Evolutionary conservation across 2,329 filamentous ascomycete genomes (phyloP).

Genomic region (Coniochaeta sp.): DNA sequence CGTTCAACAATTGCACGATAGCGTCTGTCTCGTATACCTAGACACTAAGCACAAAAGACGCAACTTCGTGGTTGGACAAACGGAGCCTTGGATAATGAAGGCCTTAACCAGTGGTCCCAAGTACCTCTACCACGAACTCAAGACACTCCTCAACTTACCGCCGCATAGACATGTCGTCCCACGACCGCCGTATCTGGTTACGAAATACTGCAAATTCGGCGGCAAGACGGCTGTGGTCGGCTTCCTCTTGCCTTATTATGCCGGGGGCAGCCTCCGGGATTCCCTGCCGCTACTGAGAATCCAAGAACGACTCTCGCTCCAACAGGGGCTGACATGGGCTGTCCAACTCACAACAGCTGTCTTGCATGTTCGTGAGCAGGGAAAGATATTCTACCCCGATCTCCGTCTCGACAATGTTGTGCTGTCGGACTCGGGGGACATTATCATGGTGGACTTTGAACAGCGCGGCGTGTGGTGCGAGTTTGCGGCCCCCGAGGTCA

Average conservation of each 20-base stretch:
- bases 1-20: constrained; percentile 49
- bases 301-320: constrained; percentile 31
- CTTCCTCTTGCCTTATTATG: constrained; percentile 48
- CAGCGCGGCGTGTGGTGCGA: constrained; percentile 57
- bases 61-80: not conserved
- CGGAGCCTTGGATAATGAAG: constrained; percentile 44
- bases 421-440: constrained; percentile 35
- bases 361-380: constrained; percentile 37
- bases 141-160: constrained; percentile 42
- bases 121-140: constrained; percentile 55
- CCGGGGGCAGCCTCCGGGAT: constrained; percentile 48
- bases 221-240: constrained; percentile 47
- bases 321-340: constrained; percentile 45
- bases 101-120: constrained; percentile 49
- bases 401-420: constrained; percentile 54
- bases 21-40: constrained; percentile 46
- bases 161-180: constrained; percentile 46
- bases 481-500: constrained; percentile 53
- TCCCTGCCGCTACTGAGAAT: constrained; percentile 42
- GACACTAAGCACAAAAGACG: constrained; percentile 17
- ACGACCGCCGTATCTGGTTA: constrained; percentile 45
- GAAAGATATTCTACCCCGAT: constrained; percentile 47
- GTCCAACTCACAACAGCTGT: constrained; percentile 44
- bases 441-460: constrained; percentile 55
- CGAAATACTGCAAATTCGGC: constrained; percentile 48